Conservation (phyloP, 805 yeast genomes). For the Spathaspora sp. region DNA sequence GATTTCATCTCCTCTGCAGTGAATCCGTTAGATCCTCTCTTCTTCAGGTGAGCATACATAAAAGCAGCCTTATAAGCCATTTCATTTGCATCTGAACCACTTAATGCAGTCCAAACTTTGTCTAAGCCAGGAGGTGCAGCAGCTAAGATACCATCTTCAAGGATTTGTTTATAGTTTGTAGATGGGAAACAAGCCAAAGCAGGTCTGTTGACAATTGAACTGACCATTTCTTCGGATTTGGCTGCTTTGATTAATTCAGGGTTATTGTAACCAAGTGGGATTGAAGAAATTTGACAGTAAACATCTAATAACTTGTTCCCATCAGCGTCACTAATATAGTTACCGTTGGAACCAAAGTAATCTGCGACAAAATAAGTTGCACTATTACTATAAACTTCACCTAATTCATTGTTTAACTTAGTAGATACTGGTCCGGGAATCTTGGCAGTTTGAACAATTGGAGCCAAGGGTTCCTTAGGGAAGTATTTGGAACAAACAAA, state of each 20-base stretch:
- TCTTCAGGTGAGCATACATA: constrained; percentile 56
- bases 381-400: constrained; percentile 36
- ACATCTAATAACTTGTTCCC: constrained; percentile 40
- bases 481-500: constrained; percentile 18
- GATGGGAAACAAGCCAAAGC: constrained; percentile 47
- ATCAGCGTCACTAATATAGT: constrained; percentile 40
- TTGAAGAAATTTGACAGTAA: constrained; percentile 41
- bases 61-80: constrained; percentile 70
- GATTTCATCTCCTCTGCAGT: constrained; percentile 43
- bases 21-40: constrained; percentile 46
- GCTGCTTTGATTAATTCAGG: constrained; percentile 37
- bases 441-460: constrained; percentile 22
- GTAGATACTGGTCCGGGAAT: constrained; percentile 38
- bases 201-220: constrained; percentile 39
- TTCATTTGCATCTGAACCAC: constrained; percentile 71
- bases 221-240: constrained; percentile 37
- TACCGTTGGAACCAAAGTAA: constrained; percentile 35
- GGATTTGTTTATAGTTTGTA: constrained; percentile 46
- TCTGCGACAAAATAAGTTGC: constrained; percentile 41
- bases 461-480: constrained; percentile 35
- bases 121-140: constrained; percentile 64
- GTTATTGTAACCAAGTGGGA: constrained; percentile 42
- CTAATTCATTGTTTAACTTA: constrained; percentile 30
- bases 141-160: constrained; percentile 49
- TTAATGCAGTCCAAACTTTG: constrained; percentile 60